Conservation (phyloP, 495 filamentous ascomycete species). For the Daldinia concentrica region DNA sequence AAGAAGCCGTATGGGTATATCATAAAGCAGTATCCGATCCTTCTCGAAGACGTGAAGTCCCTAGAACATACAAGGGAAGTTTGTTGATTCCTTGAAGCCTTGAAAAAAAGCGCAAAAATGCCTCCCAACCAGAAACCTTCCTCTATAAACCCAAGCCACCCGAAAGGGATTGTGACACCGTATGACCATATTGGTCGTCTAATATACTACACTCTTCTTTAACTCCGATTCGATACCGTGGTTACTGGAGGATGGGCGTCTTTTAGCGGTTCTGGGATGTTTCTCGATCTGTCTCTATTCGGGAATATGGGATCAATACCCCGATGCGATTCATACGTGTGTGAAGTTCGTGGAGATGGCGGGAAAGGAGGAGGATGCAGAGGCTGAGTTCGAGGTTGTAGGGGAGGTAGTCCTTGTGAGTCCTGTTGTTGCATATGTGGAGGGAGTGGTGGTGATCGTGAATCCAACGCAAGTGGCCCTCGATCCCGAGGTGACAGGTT, state of each 20-base stretch:
- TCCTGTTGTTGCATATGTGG: constrained; percentile 42
- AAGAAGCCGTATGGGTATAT: constrained; percentile 37
- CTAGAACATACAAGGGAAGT: constrained; percentile 17
- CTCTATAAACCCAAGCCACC: constrained; percentile 27
- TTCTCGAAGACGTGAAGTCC: constrained; percentile 23
- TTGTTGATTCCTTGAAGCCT: constrained; percentile 12
- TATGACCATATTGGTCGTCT: constrained; percentile 25
- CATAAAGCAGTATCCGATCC: constrained; percentile 25
- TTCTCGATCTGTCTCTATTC: constrained; percentile 45
- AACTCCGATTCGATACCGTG: constrained; percentile 45
- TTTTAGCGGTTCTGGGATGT: constrained; percentile 41
- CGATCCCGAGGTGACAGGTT: constrained; percentile 44
- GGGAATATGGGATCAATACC: constrained; percentile 46
- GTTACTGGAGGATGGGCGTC: constrained; percentile 44
- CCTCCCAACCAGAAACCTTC: constrained; percentile 17
- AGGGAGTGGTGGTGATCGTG: constrained; percentile 42
- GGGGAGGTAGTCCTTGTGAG: constrained; percentile 33
- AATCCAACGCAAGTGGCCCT: constrained; percentile 33
- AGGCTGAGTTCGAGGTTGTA: constrained; percentile 45
- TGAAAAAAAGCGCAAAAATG: constrained; percentile 18
- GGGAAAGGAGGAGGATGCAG: constrained; percentile 32
- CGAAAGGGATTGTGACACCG: constrained; percentile 21
- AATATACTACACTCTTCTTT: constrained; percentile 28
- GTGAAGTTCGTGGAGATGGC: constrained; percentile 40
- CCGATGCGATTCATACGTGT: constrained; percentile 40